Conservation (phyloP, 768 basidiomycete genomes). For the Termitomyces sp. region DNA sequence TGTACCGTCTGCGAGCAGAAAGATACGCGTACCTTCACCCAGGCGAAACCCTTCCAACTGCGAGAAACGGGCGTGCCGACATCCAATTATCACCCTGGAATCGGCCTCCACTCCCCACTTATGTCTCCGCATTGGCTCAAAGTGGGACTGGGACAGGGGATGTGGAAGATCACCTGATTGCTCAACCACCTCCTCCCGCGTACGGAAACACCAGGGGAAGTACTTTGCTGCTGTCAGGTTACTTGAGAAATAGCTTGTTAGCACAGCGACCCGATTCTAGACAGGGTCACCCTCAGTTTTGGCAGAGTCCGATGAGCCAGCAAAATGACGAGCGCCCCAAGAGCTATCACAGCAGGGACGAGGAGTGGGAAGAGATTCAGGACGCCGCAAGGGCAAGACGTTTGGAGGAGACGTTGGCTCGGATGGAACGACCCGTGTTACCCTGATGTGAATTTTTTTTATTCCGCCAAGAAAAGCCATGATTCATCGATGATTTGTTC, state of each 20-base stretch:
- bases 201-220: conserved; percentile 72
- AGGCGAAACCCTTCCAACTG: conserved; percentile 45
- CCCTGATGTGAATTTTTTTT: neutral
- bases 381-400: conserved; percentile 46
- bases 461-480: neutral
- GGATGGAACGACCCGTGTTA: conserved; percentile 26
- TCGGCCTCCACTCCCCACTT: conserved; percentile 63
- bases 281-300: conserved; percentile 28
- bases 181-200: conserved; percentile 66
- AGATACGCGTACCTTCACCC: conserved; percentile 55
- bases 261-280: conserved; percentile 39
- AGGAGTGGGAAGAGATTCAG: conserved; percentile 49
- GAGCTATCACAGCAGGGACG: conserved; percentile 50
- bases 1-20: conserved; percentile 65
- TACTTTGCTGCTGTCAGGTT: conserved; percentile 52
- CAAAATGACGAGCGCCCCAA: conserved; percentile 33
- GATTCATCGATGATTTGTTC: neutral
- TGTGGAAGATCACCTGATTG: conserved; percentile 67
- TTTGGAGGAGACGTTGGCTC: conserved; percentile 52
- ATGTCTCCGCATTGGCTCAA: conserved; percentile 63
- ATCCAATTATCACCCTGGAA: conserved; percentile 64
- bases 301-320: conserved; percentile 24
- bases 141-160: conserved; percentile 69
- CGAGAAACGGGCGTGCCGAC: conserved; percentile 22
- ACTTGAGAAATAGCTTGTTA: conserved; percentile 41